Percentiles rank a stretch among this genome's conserved stretches.
These are phyloP conservation scores for Geotrichum australiense DNA, from an alignment of 1,139 yeast species.

Conservation along the genomic window DNA sequence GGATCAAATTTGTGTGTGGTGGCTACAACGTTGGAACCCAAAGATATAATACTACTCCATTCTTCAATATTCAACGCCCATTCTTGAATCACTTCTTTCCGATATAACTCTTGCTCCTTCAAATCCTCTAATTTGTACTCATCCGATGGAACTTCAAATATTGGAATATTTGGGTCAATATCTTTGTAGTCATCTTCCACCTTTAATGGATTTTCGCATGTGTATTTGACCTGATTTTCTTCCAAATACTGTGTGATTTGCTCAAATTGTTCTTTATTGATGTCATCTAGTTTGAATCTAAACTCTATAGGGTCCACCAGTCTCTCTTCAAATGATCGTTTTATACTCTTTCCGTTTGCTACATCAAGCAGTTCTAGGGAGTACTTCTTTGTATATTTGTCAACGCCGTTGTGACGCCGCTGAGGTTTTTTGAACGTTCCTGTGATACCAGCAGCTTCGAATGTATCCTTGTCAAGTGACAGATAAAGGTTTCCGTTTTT, in stretches of 20 bases:
- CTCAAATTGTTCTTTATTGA: neutral
- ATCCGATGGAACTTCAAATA: slow-evolving; percentile 16
- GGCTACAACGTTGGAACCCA: slow-evolving; percentile 22
- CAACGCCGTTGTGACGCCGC: slow-evolving; percentile 2
- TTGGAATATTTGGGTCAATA: slow-evolving; percentile 17
- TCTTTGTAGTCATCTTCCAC: slow-evolving; percentile 11
- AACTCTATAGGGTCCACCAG: slow-evolving; percentile 5
- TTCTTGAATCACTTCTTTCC: slow-evolving; percentile 25
- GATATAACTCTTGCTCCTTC: neutral
- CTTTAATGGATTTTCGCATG: too few species aligned
- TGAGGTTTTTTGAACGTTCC: slow-evolving; percentile 10
- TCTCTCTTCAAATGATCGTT: slow-evolving; percentile 34
- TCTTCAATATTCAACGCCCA: slow-evolving; percentile 30
- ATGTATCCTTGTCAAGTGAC: slow-evolving; percentile 31
- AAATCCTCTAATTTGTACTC: neutral
- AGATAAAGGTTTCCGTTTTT: slow-evolving; percentile 29
- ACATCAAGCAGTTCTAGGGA: neutral
- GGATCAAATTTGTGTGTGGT: slow-evolving; percentile 23
- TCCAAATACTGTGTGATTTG: neutral
- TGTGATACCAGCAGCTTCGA: slow-evolving; percentile 32
- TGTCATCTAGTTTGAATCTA: slow-evolving; percentile 9
- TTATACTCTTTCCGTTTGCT: slow-evolving; percentile 26
- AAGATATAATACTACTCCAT: slow-evolving; percentile 29
- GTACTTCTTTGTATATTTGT: neutral
- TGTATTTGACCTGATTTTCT: too few species aligned